These are phyloP conservation scores for Solanum etuberosum DNA, from an alignment of 257 asterid species.

Conservation along the genomic window DNA sequence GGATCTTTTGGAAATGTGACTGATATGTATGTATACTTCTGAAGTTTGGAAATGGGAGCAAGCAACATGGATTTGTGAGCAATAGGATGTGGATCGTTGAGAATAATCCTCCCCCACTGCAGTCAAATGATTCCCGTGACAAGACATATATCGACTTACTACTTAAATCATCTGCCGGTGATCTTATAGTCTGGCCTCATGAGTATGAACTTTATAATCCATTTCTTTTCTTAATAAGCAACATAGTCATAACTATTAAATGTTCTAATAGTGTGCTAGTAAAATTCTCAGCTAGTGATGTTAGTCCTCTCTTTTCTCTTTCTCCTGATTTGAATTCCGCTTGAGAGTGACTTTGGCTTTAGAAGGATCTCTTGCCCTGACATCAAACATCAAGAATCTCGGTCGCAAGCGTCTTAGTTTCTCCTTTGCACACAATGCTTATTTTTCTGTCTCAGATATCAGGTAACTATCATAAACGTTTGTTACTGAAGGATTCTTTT, in stretches of 20 bases:
- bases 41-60: constrained; percentile 74
- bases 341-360: constrained; percentile 49
- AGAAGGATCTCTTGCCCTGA: constrained; percentile 51
- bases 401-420: constrained; percentile 73
- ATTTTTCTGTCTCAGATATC: constrained; percentile 68
- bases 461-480: constrained; percentile 24
- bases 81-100: constrained; percentile 60
- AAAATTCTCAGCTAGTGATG: background rate
- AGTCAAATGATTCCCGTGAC: constrained; percentile 22
- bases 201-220: constrained; percentile 21
- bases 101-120: constrained; percentile 55
- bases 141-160: constrained; percentile 50
- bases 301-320: background rate
- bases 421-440: constrained; percentile 62
- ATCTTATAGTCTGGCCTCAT: constrained; percentile 70
- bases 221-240: background rate
- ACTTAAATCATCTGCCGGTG: constrained; percentile 57
- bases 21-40: background rate
- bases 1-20: background rate
- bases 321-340: constrained; percentile 52
- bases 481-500: background rate
- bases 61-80: constrained; percentile 81
- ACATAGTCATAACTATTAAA: background rate
- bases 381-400: constrained; percentile 61
- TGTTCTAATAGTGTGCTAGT: background rate